Base-by-base conservation (phyloP, 208 protist genomes). In the Sergeia podlipaevii region DNA sequence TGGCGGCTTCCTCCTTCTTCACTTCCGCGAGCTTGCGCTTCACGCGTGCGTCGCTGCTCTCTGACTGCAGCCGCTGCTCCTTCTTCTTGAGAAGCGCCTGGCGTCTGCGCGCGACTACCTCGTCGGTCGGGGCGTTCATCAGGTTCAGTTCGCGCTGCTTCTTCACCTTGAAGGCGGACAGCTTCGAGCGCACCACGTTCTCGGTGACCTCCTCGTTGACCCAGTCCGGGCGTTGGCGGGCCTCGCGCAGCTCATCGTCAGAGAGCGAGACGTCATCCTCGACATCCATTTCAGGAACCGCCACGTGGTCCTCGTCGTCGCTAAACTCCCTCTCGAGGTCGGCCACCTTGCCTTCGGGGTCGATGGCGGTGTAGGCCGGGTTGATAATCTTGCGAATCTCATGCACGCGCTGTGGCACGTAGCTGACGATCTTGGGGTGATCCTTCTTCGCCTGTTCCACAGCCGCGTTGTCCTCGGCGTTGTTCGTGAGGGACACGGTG, bases 81-180 rank as follows among this genome's bases (percentile, higher is more conserved):
- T 68, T 39, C 26, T 42, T 29, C 63, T 78, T 76, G 26, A 77
- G 49, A 26, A 72, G 65, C 28, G 74, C 78, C 68, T 84, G 70
- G 8, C 87, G 83, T 28, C 77, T 72, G 27, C 76, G 78, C 28
- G 87, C 87, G 2, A 89, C 78, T 3, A 79, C 75, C 50, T 94
- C 87, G 57, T 78, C 69, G 26, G 87, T 94, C 17, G 87, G 87
- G 23, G 82, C 78, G 58, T 94, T 94, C 83, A 94, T 91, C 44
- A 88, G 48, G 66, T 91, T 90, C 61, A 95, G 53, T 65, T 89
- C 77, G 30, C 84, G 84, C 78, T 95, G 89, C 73, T 87, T 88
- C 55, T 67, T 68, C 39, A 95, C 89, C 80, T 95, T 95, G 50
- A 89, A 68, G 30, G 89, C 89, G 7, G 82, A 91, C 29, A 92